phyloP scores from a whole-genome alignment of 805 yeast genomes.

The Cyberlindnera euphorbiae region DNA sequence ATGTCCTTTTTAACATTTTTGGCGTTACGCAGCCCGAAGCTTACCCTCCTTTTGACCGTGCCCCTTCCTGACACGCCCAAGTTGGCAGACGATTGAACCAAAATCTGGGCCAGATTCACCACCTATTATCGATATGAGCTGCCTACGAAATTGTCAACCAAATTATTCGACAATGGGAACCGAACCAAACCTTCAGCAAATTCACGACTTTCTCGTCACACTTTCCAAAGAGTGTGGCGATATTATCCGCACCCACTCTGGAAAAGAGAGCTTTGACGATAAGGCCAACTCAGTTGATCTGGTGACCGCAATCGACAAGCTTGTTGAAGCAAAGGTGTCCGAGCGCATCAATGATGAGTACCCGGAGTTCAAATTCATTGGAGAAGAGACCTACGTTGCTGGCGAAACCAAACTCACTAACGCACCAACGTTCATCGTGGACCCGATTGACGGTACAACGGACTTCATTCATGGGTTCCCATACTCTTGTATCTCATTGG shows the following conservation, averaged over 20 bases:
- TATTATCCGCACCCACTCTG: slow-evolving; percentile 44
- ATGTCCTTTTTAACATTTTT: no score
- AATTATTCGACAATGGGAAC: no score
- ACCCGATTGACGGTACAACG: slow-evolving; percentile 64
- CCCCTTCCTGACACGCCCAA: no score
- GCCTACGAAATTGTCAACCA: no score
- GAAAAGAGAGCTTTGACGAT: slow-evolving; percentile 46
- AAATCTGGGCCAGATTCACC: no score
- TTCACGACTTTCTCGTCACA: slow-evolving; percentile 33
- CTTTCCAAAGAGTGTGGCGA: slow-evolving; percentile 45
- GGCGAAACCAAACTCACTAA: slow-evolving; percentile 43
- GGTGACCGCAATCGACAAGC: slow-evolving; percentile 57
- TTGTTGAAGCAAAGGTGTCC: slow-evolving; percentile 42
- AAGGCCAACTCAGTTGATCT: slow-evolving; percentile 58
- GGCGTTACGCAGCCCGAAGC: no score
- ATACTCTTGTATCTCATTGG: slow-evolving; percentile 56
- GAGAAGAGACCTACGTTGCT: slow-evolving; percentile 53
- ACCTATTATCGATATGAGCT: no score
- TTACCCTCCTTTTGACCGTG: no score
- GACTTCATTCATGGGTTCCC: slow-evolving; percentile 62
- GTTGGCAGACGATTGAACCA: no score
- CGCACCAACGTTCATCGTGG: slow-evolving; percentile 59
- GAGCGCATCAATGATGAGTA: slow-evolving; percentile 33
- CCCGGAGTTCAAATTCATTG: slow-evolving; percentile 51
- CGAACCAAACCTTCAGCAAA: slow-evolving; percentile 21